Base-by-base conservation (phyloP, 768 basidiomycete genomes). In the Boletus speciosus region DNA sequence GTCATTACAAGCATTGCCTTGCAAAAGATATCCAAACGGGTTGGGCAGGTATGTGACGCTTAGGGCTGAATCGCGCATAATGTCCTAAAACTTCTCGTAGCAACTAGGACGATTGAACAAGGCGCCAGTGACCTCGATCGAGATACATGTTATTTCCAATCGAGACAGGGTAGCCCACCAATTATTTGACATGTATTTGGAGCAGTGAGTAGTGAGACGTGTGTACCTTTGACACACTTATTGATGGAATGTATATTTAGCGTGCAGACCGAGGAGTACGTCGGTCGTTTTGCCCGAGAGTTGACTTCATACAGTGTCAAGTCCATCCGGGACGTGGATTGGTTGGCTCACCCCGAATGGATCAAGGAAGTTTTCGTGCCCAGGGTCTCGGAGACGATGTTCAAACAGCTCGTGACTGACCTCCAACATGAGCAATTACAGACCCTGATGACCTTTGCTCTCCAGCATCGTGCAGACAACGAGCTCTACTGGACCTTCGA, bases 71-170 rank as follows among this genome's bases (percentile, higher is more conserved):
- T 6, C 14, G 10, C 0, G 14, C 23, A 6, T 51, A 23, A 19
- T 27, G 35, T 4, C 32, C 11, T 12, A 9, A 29, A 32, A 29
- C 6, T 6, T 4, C 7, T 41, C 11, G 19, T 40, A 87, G 85
- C 84, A 85, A 81, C 63, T 84, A 11, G 85, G 85, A 5, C 70
- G 81, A 38, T 63, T 87, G 25, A 74, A 80, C 45, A 76, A 79
- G 36, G 70, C 77, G 0, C 78, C 82, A 0, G 75, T 84, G 0
- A 68, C 70, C 11, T 74, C 73, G 6, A 76, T 86, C 36, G 85
- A 87, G 56, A 74, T 86, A 8, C 85, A 86, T 62, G 85, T 87
- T 5, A 79, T 86, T 10, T 86, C 85, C 0, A 85, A 86, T 61
- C 72, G 84, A 12, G 85, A 86, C 64, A 78, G 82, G 10, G 71